A percentile compares a stretch with the other conserved stretches of the same genome.
These are phyloP conservation scores for Neonectria hederae DNA, from an alignment of 2,329 filamentous ascomycete genomes.

Conservation along the genomic window DNA sequence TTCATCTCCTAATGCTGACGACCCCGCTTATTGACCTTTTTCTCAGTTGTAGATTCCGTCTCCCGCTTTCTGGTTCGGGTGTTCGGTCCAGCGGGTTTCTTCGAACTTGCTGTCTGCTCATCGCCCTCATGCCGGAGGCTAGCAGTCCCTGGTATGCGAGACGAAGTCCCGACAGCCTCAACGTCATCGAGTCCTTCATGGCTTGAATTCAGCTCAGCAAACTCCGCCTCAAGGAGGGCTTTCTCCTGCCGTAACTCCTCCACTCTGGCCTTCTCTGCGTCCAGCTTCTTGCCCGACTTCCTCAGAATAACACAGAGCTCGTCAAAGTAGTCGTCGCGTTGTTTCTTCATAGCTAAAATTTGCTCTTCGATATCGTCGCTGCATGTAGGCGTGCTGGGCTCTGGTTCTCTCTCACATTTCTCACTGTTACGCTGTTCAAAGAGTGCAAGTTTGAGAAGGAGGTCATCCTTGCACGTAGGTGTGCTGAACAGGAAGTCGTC, in stretches of 20 bases:
- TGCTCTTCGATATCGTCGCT: not conserved
- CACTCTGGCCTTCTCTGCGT: not conserved
- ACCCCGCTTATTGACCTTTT: not conserved
- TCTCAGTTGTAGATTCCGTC: not conserved
- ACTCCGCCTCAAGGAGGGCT: not conserved
- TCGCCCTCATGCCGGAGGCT: not conserved
- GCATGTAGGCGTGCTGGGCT: not conserved
- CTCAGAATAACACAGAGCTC: not conserved
- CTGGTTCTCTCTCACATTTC: not conserved
- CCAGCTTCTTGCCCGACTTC: not conserved
- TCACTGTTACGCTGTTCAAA: not conserved
- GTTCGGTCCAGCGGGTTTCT: not conserved
- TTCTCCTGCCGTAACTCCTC: not conserved
- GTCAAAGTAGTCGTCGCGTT: not conserved
- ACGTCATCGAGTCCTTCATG: not conserved
- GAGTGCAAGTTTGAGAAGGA: not conserved
- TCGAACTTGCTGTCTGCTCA: not conserved
- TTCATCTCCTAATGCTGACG: not conserved
- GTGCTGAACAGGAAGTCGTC: not conserved
- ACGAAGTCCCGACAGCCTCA: not conserved
- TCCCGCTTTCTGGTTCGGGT: not conserved
- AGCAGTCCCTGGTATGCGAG: not conserved
- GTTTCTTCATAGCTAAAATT: not conserved
- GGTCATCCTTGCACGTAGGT: not conserved
- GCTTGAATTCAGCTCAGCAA: not conserved